A percentile compares a stretch with the other conserved stretches of the same genome.
Evolutionary conservation across 768 basidiomycete genomes (phyloP).

Genomic region (Xanthoconium stramineum): DNA sequence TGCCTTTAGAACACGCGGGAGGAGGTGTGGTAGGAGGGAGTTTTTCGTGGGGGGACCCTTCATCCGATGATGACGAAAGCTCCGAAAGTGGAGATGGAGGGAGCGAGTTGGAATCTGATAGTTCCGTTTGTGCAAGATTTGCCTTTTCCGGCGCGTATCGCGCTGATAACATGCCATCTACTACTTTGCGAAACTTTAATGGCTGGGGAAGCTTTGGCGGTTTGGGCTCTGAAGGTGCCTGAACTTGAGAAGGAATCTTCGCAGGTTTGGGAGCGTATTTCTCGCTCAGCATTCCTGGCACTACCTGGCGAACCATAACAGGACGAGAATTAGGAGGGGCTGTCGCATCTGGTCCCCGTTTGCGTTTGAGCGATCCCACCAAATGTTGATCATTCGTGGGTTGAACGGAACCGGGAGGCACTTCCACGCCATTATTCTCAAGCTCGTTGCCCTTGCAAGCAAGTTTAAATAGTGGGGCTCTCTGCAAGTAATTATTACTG

Average conservation of each 20-base stretch:
- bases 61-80: constrained; percentile 20
- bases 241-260: constrained; percentile 13
- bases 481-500: constrained; percentile 4
- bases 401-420: constrained; percentile 4
- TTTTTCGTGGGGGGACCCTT: constrained; percentile 11
- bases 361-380: constrained; percentile 32
- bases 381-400: constrained; percentile 5
- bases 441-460: constrained; percentile 6
- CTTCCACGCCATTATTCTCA: constrained; percentile 11
- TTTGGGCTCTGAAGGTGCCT: constrained; percentile 12
- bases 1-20: not conserved
- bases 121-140: constrained; percentile 7
- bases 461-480: constrained; percentile 8
- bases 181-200: constrained; percentile 39
- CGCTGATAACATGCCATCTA: constrained; percentile 35
- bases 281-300: constrained; percentile 31
- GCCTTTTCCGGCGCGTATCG: constrained; percentile 23
- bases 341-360: constrained; percentile 17
- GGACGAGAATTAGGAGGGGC: constrained; percentile 24
- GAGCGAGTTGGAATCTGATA: not conserved
- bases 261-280: constrained; percentile 28
- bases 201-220: constrained; percentile 24
- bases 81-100: constrained; percentile 23
- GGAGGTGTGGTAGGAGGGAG: not conserved
- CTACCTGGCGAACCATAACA: constrained; percentile 35